Conservation (phyloP, 1,284 basidiomycete genomes). For the Ganoderma meredithae region DNA sequence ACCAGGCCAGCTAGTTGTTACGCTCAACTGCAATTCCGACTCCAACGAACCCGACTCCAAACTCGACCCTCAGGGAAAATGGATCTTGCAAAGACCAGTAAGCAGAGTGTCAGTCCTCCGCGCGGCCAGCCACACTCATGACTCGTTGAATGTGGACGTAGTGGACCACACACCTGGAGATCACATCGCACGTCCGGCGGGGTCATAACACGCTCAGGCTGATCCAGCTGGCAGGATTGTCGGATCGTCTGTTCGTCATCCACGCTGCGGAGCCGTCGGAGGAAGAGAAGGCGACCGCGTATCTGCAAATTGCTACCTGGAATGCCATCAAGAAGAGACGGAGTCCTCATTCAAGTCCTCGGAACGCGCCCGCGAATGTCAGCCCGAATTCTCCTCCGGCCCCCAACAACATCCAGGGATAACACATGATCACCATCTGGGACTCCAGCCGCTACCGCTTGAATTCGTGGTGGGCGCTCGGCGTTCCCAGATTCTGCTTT, state of each 20-base stretch:
- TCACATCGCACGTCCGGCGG: constrained; percentile 47
- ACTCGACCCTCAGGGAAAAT: constrained; percentile 3
- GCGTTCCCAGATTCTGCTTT: neutral
- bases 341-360: constrained; percentile 10
- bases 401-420: neutral
- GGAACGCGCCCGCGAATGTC: neutral
- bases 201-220: constrained; percentile 54
- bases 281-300: constrained; percentile 16
- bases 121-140: neutral
- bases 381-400: neutral
- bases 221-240: constrained; percentile 53
- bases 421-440: neutral
- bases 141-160: neutral
- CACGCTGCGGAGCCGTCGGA: constrained; percentile 36
- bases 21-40: constrained; percentile 45
- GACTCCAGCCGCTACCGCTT: neutral
- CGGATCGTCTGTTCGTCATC: constrained; percentile 51
- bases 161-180: constrained; percentile 41
- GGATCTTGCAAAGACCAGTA: constrained; percentile 48
- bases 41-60: constrained; percentile 31
- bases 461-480: neutral
- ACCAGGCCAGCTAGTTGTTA: constrained; percentile 52
- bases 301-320: constrained; percentile 14
- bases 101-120: constrained; percentile 22
- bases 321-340: constrained; percentile 10